A percentile compares a stretch with the other conserved stretches of the same genome.
Conservation (phyloP, 2,329 filamentous ascomycete genomes). For the Trichoderma lentiforme region DNA sequence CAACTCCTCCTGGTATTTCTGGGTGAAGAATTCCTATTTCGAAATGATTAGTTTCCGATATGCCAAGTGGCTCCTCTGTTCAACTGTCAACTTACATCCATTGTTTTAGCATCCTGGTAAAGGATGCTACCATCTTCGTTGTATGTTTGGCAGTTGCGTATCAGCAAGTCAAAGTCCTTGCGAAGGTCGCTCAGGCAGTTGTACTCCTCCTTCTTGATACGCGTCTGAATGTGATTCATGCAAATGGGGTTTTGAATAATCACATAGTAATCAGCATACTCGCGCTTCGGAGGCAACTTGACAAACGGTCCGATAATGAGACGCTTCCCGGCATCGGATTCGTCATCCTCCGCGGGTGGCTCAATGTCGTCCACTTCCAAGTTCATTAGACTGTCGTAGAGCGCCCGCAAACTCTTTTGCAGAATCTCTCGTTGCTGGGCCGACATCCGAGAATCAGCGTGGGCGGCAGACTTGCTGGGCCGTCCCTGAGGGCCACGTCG, state of each 20-base stretch:
- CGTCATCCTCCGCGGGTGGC: slow-evolving; percentile 54
- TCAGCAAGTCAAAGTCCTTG: slow-evolving; percentile 78
- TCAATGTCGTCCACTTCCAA: slow-evolving; percentile 74
- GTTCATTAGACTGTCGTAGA: slow-evolving; percentile 78
- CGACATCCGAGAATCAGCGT: slow-evolving; percentile 49
- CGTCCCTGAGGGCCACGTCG: slow-evolving; percentile 68
- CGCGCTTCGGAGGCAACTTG: slow-evolving; percentile 81
- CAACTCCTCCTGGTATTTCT: slow-evolving; percentile 52
- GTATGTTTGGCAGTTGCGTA: slow-evolving; percentile 88
- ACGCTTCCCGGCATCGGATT: slow-evolving; percentile 61
- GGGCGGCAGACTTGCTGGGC: slow-evolving; percentile 53
- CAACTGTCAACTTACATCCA: slow-evolving; percentile 66
- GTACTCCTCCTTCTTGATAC: slow-evolving; percentile 96
- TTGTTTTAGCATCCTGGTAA: slow-evolving; percentile 86
- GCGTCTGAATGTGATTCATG: slow-evolving; percentile 91
- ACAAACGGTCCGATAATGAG: slow-evolving; percentile 92
- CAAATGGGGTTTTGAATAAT: slow-evolving; percentile 91
- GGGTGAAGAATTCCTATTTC: slow-evolving; percentile 55
- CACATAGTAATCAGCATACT: slow-evolving; percentile 93
- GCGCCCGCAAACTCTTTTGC: slow-evolving; percentile 71
- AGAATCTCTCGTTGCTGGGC: slow-evolving; percentile 70
- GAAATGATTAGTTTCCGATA: slow-evolving; percentile 32
- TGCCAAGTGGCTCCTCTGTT: neutral
- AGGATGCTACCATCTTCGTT: slow-evolving; percentile 94
- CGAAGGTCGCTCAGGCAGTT: slow-evolving; percentile 74